These are phyloP conservation scores for Trypanosomatidae sp. DNA, from an alignment of 208 protist species.

Conservation along the genomic window DNA sequence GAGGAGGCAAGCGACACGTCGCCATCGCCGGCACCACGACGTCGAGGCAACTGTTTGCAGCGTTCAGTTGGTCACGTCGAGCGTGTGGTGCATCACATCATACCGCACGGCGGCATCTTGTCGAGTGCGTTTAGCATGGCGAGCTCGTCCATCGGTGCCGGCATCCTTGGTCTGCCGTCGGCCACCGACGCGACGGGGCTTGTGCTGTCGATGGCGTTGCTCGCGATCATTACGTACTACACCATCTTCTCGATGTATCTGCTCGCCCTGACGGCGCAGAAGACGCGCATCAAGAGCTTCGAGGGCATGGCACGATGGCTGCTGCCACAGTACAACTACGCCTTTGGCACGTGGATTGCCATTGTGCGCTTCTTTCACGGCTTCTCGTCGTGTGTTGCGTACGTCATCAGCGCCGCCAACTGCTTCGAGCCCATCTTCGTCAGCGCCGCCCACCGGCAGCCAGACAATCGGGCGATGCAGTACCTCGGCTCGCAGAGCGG, in stretches of 20 bases:
- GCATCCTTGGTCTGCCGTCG: conserved; percentile 20
- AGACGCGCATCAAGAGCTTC: conserved; percentile 19
- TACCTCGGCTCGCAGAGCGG: conserved; percentile 12
- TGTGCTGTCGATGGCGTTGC: conserved; percentile 11
- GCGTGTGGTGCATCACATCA: conserved; percentile 5
- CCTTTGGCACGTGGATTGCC: conserved; percentile 16
- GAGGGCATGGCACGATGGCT: conserved; percentile 19
- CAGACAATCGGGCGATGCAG: conserved; percentile 8
- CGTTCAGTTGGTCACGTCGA: no score
- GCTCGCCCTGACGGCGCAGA: conserved; percentile 14
- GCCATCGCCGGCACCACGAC: background rate
- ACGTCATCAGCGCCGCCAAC: conserved; percentile 18
- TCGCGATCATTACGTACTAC: conserved; percentile 25
- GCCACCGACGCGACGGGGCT: conserved; percentile 23
- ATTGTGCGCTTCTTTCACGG: conserved; percentile 15
- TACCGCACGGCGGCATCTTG: conserved; percentile 15
- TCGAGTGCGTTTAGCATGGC: conserved; percentile 19
- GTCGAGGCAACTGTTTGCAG: background rate
- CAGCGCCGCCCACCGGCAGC: conserved; percentile 1
- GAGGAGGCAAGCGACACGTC: no score
- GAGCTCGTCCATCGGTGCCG: conserved; percentile 16
- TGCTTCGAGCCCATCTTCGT: conserved; percentile 14
- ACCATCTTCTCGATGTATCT: conserved; percentile 20
- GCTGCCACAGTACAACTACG: conserved; percentile 8
- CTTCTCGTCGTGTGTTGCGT: conserved; percentile 12